Evolutionary conservation across 2,329 filamentous ascomycete genomes (phyloP).

Genomic region (Byssothecium circinans): DNA sequence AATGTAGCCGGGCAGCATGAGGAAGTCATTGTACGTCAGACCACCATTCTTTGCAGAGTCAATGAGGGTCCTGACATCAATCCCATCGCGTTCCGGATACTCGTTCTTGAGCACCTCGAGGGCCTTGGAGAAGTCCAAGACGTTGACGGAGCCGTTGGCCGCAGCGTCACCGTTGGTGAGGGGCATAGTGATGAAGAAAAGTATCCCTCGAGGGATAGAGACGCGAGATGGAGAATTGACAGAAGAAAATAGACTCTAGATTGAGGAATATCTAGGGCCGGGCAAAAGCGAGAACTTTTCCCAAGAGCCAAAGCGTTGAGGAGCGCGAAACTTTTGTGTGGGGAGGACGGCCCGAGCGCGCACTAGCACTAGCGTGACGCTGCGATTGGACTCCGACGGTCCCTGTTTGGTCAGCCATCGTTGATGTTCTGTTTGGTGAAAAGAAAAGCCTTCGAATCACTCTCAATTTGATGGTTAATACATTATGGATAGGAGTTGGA

Average conservation of each 20-base stretch:
- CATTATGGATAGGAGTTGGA: no score
- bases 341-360: conserved; percentile 5
- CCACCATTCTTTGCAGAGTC: conserved; percentile 91
- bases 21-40: conserved; percentile 98
- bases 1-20: conserved; percentile 95
- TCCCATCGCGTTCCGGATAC: conserved; percentile 80
- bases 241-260: conserved; percentile 39
- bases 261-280: conserved; percentile 50
- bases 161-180: conserved; percentile 66
- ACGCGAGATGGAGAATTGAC: conserved; percentile 20
- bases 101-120: conserved; percentile 75
- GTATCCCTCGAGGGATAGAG: conserved; percentile 35
- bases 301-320: conserved; percentile 46
- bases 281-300: conserved; percentile 58
- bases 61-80: conserved; percentile 82
- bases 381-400: no score
- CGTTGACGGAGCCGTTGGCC: conserved; percentile 55
- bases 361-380: not conserved
- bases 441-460: no score
- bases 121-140: conserved; percentile 74
- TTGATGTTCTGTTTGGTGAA: no score
- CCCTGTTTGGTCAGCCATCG: no score
- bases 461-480: no score
- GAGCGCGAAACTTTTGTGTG: conserved; percentile 12
- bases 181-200: conserved; percentile 62